Evolutionary conservation across 805 yeast genomes (phyloP), one percentile per base, ranked within the genome.

Genomic region (Scheffersomyces amazonensis): DNA sequence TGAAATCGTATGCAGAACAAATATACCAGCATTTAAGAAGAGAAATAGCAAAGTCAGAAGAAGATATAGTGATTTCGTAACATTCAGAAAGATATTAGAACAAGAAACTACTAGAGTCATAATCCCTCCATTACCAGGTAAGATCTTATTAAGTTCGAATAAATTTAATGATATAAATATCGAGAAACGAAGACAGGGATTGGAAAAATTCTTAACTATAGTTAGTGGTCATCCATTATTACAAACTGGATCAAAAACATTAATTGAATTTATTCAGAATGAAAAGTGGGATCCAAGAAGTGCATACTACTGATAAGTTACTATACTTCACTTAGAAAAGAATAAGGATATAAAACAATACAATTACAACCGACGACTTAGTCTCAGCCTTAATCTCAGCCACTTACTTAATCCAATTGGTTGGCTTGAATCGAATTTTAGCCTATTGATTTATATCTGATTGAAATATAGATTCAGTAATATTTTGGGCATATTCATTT

Each of bases 171-270:
- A 87, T 42, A 81, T 85, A 31, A 81, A 83, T 41, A 89, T 93
- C 40, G 96, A 87, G 53, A 81, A 80, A 35, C 74, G 99, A 52
- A 69, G 96, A 40, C 77, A 75, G 48, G 97, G 96, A 0, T 68
- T 91, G 32, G 95, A 89, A 60, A 77, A 78, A 53, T 91, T 95
- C 63, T 58, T 93, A 29, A 52, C 69, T 31, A 71, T 79, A 13
- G 95, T 90, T 15, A 93, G 95, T 11, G 93, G 96, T 10, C 99
- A 91, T 60, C 99, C 99, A 1, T 64, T 91, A 44, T 64, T 91
- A 42, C 98, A 93, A 63, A 85, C 96, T 0, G 95, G 95, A 0
- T 59, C 91, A 16, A 78, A 80, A 49, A 80, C 83, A 1, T 72
- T 90, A 46, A 81, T 81, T 40, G 82, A 88, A 36, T 91, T 93